A percentile compares a stretch with the other conserved stretches of the same genome.
These are phyloP conservation scores for Candida methanosorbosa DNA, from an alignment of 805 yeast species.

Conservation along the genomic window DNA sequence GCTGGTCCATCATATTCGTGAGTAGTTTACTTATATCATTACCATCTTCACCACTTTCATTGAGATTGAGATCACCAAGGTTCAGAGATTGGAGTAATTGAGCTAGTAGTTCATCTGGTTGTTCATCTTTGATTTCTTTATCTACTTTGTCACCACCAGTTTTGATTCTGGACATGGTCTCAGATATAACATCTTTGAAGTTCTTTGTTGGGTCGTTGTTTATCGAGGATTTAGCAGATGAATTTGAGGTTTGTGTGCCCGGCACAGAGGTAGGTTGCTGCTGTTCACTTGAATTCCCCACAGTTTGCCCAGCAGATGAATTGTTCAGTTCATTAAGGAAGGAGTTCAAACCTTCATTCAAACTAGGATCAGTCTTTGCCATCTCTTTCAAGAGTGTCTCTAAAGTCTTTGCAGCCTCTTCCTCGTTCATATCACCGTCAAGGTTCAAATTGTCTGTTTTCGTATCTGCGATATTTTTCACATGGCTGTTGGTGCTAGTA, in stretches of 20 bases:
- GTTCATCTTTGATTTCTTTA: constrained; percentile 33
- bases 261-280: constrained; percentile 1
- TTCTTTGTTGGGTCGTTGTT: constrained; percentile 14
- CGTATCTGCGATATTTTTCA: neutral
- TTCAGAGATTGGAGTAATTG: constrained; percentile 60
- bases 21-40: constrained; percentile 45
- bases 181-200: constrained; percentile 70
- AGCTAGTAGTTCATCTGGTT: constrained; percentile 42
- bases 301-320: neutral
- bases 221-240: constrained; percentile 5
- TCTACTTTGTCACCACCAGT: constrained; percentile 70
- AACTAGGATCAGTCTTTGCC: constrained; percentile 17
- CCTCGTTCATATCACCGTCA: too few species aligned
- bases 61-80: constrained; percentile 32
- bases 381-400: constrained; percentile 15
- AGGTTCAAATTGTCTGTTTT: constrained; percentile 3
- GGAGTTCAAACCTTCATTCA: constrained; percentile 14
- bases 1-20: constrained; percentile 68
- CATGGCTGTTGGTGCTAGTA: neutral
- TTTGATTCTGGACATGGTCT: constrained; percentile 72
- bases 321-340: constrained; percentile 14
- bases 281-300: constrained; percentile 1
- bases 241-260: constrained; percentile 7
- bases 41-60: constrained; percentile 16
- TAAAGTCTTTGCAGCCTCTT: constrained; percentile 13